A percentile compares a stretch with the other conserved stretches of the same genome.
Evolutionary conservation across 1,284 basidiomycete genomes (phyloP).

Genomic region (Schizopora paradoxa): DNA sequence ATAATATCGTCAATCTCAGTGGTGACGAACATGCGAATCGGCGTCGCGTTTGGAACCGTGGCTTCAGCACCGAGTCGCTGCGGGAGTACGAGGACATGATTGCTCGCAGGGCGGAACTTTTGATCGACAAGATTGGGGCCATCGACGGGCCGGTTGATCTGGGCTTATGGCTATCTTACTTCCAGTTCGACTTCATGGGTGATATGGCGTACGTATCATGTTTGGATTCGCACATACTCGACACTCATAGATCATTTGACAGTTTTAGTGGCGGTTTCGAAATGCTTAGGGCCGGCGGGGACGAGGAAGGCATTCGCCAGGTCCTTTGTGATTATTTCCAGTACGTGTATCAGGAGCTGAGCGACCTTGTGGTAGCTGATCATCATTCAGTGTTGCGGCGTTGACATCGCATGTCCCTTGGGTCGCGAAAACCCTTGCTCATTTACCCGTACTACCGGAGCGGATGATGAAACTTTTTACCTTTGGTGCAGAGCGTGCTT

Average conservation of each 20-base stretch:
- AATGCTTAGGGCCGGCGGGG: constrained; percentile 23
- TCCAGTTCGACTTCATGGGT: constrained; percentile 33
- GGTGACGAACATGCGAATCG: constrained; percentile 32
- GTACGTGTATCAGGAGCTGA: constrained; percentile 3
- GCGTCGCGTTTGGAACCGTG: constrained; percentile 39
- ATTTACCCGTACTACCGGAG: constrained; percentile 4
- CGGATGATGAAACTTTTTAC: not conserved
- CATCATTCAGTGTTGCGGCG: constrained; percentile 1
- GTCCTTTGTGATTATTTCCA: constrained; percentile 16
- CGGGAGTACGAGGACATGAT: constrained; percentile 35
- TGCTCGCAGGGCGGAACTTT: constrained; percentile 28
- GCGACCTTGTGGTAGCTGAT: not conserved
- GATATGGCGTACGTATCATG: constrained; percentile 29
- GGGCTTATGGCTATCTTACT: constrained; percentile 32
- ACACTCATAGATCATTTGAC: not conserved
- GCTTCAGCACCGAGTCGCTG: constrained; percentile 33
- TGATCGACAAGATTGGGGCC: constrained; percentile 30
- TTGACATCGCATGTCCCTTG: constrained; percentile 10
- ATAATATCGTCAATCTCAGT: constrained; percentile 25
- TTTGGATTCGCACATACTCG: not conserved
- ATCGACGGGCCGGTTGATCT: constrained; percentile 24
- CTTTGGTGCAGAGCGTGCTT: not conserved
- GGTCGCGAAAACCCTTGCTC: not conserved
- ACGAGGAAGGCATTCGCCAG: constrained; percentile 16
- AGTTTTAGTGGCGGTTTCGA: constrained; percentile 24